Evolutionary conservation across 1,139 yeast genomes (phyloP), one percentile per base, ranked within the genome.

Genomic region (Hanseniaspora uvarum): DNA sequence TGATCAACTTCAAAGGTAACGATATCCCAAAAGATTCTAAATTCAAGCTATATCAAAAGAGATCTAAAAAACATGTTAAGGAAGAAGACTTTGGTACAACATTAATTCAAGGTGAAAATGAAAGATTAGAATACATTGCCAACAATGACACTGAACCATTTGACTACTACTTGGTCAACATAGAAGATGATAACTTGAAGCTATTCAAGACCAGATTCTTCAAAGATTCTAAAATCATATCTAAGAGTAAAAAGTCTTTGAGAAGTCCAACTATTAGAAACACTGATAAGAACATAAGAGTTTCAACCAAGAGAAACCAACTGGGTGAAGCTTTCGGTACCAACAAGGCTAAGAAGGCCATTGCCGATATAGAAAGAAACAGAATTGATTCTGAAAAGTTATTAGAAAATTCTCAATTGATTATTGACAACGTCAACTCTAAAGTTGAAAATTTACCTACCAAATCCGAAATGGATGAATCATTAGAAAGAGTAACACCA

Each of bases 281-380:
- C 62, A 23, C 39, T 4, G 63, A 59, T 37, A 68, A 70, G 36
- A 80, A 81, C 57, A 72, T 75, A 14, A 75, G 80, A 62, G 70
- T 73, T 60, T 68, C 74, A 41, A 72, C 73, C 14, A 86, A 85
- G 69, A 77, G 95, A 66, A 85, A 78, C 59, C 86, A 86, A 3
- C 76, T 92, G 63, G 98, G 98, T 65, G 92, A 87, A 69, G 94
- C 94, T 1, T 92, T 92, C 62, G 99, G 99, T 76, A 89, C 98
- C 58, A 87, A 86, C 71, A 89, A 83, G 70, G 96, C 97, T 58
- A 89, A 87, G 71, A 84, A 86, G 63, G 95, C 95, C 38, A 86
- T 94, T 65, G 73, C 79, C 52, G 89, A 83, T 66, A 69, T 81
- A 64, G 94, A 83, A 65, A 79, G 84, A 68, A 92, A 92, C 70